A percentile compares a stretch with the other conserved stretches of the same genome.
Conservation (phyloP, 2,329 filamentous ascomycete genomes). For the Mollisiaceae sp. region DNA sequence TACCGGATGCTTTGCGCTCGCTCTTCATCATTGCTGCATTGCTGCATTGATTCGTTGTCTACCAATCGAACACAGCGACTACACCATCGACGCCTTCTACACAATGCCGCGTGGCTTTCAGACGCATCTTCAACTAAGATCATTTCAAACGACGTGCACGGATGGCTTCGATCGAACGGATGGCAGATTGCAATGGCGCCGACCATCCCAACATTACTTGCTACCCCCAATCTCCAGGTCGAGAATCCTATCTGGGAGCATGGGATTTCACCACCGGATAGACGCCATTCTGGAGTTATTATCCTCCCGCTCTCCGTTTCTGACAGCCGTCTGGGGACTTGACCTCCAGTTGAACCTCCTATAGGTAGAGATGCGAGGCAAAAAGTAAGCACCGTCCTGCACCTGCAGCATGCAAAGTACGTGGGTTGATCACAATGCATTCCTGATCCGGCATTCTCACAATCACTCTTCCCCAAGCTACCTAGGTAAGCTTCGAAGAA, state of each 20-base stretch:
- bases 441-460: background rate
- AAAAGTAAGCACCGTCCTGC: background rate
- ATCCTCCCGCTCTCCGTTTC: background rate
- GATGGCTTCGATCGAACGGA: background rate
- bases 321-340: conserved; percentile 6
- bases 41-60: background rate
- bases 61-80: background rate
- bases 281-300: background rate
- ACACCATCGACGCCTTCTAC: background rate
- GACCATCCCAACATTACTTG: background rate
- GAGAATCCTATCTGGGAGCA: background rate
- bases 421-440: conserved; percentile 7
- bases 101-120: background rate
- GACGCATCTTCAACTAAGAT: background rate
- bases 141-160: background rate
- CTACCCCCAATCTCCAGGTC: background rate
- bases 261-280: background rate
- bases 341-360: conserved; percentile 3
- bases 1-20: background rate
- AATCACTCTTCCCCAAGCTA: no score
- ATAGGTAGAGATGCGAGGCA: background rate
- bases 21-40: background rate
- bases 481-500: background rate
- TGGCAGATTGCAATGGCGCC: background rate
- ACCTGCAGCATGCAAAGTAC: conserved; percentile 7